Evolutionary conservation across 371 early-diverging fungal species (phyloP).

Genomic region (Rhizopus delemar): DNA sequence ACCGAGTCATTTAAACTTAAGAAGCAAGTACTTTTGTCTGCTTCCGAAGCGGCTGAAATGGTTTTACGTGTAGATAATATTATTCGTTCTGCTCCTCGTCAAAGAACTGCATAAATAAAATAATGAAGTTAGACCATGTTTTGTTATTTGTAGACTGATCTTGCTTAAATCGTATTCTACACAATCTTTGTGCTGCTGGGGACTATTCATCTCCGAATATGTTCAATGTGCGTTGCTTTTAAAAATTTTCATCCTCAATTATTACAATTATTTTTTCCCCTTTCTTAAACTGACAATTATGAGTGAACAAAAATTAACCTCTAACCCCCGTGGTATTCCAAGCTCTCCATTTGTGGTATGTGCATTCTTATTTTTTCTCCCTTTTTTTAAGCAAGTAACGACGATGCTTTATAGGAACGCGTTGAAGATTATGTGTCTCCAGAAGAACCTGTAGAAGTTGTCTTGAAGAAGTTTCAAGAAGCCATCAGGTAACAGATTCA

Average conservation of each 20-base stretch:
- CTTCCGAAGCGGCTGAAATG: constrained; percentile 99
- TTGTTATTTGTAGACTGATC: no score
- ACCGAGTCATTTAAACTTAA: constrained; percentile 99
- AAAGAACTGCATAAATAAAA: constrained; percentile 3
- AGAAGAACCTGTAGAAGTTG: constrained; percentile 75
- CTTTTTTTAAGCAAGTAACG: background rate
- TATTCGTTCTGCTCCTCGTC: constrained; percentile 92
- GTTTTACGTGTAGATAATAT: constrained; percentile 99
- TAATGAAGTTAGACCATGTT: no score
- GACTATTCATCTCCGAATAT: no score
- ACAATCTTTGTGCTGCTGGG: no score
- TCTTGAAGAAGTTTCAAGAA: constrained; percentile 90
- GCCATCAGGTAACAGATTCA: constrained; percentile 67
- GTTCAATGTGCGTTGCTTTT: background rate
- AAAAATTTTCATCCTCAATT: background rate
- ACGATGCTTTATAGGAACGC: constrained; percentile 62
- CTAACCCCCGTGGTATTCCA: constrained; percentile 94
- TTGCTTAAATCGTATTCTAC: no score
- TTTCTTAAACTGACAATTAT: constrained; percentile 1
- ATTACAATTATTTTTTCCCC: background rate
- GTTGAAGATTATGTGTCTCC: constrained; percentile 84
- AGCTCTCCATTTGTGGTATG: constrained; percentile 92
- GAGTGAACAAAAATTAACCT: constrained; percentile 53
- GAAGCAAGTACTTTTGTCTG: constrained; percentile 94
- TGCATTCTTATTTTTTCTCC: background rate